Evolutionary conservation across 2,329 filamentous ascomycete species (phyloP), one percentile per base, ranked within the genome.

Genomic region (Tolypocladium sp.): DNA sequence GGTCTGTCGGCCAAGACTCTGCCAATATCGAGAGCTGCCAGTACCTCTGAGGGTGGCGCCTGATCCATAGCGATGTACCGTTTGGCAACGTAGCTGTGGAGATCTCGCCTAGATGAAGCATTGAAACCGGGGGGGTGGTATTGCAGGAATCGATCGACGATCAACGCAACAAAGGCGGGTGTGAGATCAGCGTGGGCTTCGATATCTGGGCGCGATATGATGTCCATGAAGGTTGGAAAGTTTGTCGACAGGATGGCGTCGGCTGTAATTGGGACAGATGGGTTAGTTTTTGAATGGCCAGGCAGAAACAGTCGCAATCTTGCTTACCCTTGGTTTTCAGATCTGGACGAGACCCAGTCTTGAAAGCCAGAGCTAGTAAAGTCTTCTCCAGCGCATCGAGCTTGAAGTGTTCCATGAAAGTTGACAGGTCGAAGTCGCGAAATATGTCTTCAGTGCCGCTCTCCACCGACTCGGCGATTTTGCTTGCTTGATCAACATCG

Each of bases 371-470:
- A 56, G 91, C 91, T 63, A 99, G 81, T 62, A 95, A 84, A 46
- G 91, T 90, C 79, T 96, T 96, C 68, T 92, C 86, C 54, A 97
- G 74, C 12, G 91, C 86, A 75, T 97, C 92, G 58, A 97, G 82
- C 71, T 92, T 92, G 79, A 99, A 99, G 73, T 97, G 92, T 63
- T 96, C 90, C 81, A 97, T 87, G 71, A 99, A 97, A 2, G 89
- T 90, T 2, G 90, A 89, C n/a, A 99, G 82, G 71, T 99, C 93
- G 68, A 99, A 97, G 71, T 97, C 93, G 60, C 92, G 89, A 73
- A 96, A 97, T 61, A 96, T 85, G 67, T 99, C 93, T 67, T 94
- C 92, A 65, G 94, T 93, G 25, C 87, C 90, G 2, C 87, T 88
- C 73, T 97, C 92, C 70, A 99, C 89, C 25, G 92, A 90, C 72